A percentile compares a stretch with the other conserved stretches of the same genome.
Evolutionary conservation across 768 basidiomycete genomes (phyloP).

Genomic region (Tylopilus intermedius): DNA sequence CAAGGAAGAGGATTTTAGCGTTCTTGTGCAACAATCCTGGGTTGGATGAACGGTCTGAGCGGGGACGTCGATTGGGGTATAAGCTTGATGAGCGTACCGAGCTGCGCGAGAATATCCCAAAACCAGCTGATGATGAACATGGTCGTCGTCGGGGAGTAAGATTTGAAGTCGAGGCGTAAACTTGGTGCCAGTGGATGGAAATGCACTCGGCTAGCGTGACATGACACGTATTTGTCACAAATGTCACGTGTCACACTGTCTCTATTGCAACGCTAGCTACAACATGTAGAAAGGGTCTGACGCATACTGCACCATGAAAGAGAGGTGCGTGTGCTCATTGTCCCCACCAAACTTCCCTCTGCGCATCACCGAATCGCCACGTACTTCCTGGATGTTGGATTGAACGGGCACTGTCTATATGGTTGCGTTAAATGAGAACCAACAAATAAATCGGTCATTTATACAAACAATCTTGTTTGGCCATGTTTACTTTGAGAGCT

Average conservation of each 20-base stretch:
- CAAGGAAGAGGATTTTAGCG: slow-evolving; percentile 98
- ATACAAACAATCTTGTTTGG: slow-evolving; percentile 23
- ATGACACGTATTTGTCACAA: slow-evolving; percentile 13
- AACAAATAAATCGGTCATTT: slow-evolving; percentile 4
- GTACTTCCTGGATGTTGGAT: slow-evolving; percentile 38
- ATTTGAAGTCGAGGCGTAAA: slow-evolving; percentile 13
- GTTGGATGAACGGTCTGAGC: slow-evolving; percentile 2
- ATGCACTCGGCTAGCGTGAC: slow-evolving; percentile 7
- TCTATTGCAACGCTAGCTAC: neutral
- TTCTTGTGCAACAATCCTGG: slow-evolving; percentile 93
- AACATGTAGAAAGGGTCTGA: slow-evolving; percentile 63
- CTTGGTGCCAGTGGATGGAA: neutral
- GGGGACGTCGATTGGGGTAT: neutral
- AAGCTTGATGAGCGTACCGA: slow-evolving; percentile 53
- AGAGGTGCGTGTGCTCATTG: slow-evolving; percentile 54
- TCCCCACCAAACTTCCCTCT: slow-evolving; percentile 51
- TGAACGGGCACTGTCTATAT: slow-evolving; percentile 72
- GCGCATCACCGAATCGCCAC: slow-evolving; percentile 69
- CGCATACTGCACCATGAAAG: slow-evolving; percentile 50
- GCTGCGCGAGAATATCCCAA: slow-evolving; percentile 90
- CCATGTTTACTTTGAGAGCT: slow-evolving; percentile 25
- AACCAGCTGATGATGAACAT: slow-evolving; percentile 95
- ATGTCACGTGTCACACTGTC: slow-evolving; percentile 1
- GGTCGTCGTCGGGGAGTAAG: slow-evolving; percentile 23
- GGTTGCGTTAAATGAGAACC: slow-evolving; percentile 42